Percentiles rank a stretch among this genome's conserved stretches.
Evolutionary conservation across 352 stramenopile genomes (phyloP).

Genomic region (Pilasporangium apinafurcum): DNA sequence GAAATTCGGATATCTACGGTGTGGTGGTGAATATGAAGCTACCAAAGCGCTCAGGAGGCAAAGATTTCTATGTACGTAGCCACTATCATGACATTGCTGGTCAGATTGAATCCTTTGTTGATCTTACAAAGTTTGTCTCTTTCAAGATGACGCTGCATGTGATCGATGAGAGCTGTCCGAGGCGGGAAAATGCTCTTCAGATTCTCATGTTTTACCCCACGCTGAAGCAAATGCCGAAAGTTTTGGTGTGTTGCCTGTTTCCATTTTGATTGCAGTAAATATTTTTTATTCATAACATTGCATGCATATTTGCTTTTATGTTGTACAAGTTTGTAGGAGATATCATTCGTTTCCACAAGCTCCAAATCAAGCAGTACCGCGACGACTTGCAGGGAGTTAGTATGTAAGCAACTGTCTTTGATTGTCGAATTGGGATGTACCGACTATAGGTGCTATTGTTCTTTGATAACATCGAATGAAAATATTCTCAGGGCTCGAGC

Average conservation of each 20-base stretch:
- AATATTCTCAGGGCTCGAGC: constrained; percentile 20
- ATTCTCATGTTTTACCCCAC: constrained; percentile 62
- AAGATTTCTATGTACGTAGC: constrained; percentile 59
- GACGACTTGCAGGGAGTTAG: constrained; percentile 49
- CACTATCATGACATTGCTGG: background rate
- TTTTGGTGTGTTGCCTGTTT: constrained; percentile 27
- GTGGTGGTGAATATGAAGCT: constrained; percentile 71
- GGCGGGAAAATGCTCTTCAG: constrained; percentile 40
- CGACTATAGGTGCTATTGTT: background rate
- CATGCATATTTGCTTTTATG: background rate
- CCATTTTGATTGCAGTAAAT: background rate
- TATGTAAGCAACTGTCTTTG: constrained; percentile 21
- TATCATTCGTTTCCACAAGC: constrained; percentile 73
- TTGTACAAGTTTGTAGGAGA: constrained; percentile 54
- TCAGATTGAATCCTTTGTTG: background rate
- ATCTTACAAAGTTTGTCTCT: background rate
- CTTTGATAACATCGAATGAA: background rate
- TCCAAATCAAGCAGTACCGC: constrained; percentile 59
- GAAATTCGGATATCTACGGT: constrained; percentile 56
- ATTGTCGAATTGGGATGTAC: background rate
- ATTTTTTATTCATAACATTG: background rate
- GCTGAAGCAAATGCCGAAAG: constrained; percentile 52
- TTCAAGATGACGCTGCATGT: constrained; percentile 65
- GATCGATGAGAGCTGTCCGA: constrained; percentile 52
- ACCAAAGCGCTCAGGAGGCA: constrained; percentile 48